Conservation (phyloP, 106 monocot species). For the Allium cepa region DNA sequence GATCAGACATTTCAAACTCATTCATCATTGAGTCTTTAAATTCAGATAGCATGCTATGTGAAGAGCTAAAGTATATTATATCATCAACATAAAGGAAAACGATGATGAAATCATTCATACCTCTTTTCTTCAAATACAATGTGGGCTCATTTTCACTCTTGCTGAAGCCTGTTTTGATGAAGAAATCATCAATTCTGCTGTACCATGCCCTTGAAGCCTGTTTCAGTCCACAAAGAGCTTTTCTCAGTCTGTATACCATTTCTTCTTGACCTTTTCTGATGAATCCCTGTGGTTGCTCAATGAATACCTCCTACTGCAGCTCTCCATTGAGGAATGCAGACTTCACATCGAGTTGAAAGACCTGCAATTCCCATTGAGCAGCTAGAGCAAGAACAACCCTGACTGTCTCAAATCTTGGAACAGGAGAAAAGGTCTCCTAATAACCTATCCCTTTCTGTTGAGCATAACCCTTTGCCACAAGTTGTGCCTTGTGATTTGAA, state of each 20-base stretch:
- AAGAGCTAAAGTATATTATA: too few species aligned
- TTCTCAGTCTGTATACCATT: not conserved
- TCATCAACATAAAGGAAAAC: not conserved
- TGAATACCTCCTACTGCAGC: not conserved
- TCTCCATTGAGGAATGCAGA: constrained; percentile 8
- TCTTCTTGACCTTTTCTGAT: not conserved
- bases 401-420: not conserved
- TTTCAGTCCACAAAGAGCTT: not conserved
- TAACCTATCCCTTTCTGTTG: not conserved
- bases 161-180: not conserved
- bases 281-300: not conserved
- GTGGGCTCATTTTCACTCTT: constrained; percentile 1
- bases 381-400: constrained; percentile 1
- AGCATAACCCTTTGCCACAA: not conserved
- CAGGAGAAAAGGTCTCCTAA: not conserved
- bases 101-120: not conserved
- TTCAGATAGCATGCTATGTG: too few species aligned
- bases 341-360: constrained; percentile 1
- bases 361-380: constrained; percentile 3
- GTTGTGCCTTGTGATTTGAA: not conserved
- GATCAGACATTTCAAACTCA: not conserved
- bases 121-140: not conserved
- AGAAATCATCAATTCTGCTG: not conserved
- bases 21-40: constrained; percentile 1
- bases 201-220: not conserved